phyloP scores from a whole-genome alignment of 345 rosid genomes.

The Syzygium aromaticum region DNA sequence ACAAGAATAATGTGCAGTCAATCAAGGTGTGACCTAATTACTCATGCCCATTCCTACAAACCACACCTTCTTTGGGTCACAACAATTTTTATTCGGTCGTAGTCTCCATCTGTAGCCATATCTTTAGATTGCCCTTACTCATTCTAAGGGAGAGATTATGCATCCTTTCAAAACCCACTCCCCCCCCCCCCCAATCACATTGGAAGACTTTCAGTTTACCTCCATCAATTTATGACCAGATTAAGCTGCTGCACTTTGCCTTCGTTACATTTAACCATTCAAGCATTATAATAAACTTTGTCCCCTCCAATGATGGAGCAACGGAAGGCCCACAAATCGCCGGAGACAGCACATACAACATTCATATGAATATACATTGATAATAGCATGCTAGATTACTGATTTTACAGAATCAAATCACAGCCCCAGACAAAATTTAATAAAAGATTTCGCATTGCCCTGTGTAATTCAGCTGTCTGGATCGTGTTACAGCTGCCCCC shows the following conservation, averaged over 20 bases:
- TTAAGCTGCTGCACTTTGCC: not conserved
- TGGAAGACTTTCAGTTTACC: not conserved
- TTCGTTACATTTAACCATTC: not conserved
- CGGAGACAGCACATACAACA: not conserved
- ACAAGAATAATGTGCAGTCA: not conserved
- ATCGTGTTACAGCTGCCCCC: constrained; percentile 21
- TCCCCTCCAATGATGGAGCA: not conserved
- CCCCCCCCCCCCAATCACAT: not conserved
- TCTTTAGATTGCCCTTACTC: not conserved
- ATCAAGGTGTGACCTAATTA: not conserved
- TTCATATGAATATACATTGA: not conserved
- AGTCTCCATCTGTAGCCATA: not conserved
- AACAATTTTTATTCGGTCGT: not conserved
- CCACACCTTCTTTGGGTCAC: not conserved
- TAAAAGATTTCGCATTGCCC: not conserved
- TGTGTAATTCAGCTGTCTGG: constrained; percentile 30
- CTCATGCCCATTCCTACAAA: not conserved
- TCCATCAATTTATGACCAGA: not conserved
- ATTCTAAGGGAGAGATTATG: not conserved
- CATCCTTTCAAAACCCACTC: not conserved
- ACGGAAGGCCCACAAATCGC: not conserved
- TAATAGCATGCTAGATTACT: not conserved
- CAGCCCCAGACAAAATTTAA: not conserved
- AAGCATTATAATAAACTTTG: not conserved
- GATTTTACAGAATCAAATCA: constrained; percentile 8